These are phyloP conservation scores for Thalassiosira mediterranea DNA, from an alignment of 352 stramenopile genomes.

Conservation along the genomic window DNA sequence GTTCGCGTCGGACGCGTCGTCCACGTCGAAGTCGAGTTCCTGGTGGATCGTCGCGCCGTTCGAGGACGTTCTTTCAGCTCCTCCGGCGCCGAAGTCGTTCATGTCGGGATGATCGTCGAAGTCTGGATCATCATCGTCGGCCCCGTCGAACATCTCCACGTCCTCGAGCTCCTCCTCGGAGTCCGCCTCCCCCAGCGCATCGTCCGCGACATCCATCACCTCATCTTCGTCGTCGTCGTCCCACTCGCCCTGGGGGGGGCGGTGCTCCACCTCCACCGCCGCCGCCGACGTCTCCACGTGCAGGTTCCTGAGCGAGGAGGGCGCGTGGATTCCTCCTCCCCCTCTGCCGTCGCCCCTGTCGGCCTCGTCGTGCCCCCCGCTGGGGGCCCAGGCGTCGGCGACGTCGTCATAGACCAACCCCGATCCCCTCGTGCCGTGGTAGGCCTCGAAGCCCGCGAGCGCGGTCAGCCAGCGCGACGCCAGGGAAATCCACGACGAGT, in stretches of 20 bases:
- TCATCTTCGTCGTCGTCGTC: slow-evolving; percentile 55
- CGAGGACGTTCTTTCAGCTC: too few relatives aligned
- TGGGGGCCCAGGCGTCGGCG: slow-evolving; percentile 34
- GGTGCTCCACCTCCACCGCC: slow-evolving; percentile 50
- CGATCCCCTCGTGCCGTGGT: slow-evolving; percentile 67
- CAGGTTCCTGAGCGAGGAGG: slow-evolving; percentile 40
- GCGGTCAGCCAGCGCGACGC: slow-evolving; percentile 70
- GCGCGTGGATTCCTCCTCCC: neutral
- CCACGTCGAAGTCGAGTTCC: slow-evolving; percentile 41
- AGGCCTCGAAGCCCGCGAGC: slow-evolving; percentile 63
- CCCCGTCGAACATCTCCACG: slow-evolving; percentile 64
- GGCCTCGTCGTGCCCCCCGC: neutral
- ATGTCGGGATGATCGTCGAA: slow-evolving; percentile 20
- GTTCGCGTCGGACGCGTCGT: slow-evolving; percentile 58
- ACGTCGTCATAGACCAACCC: slow-evolving; percentile 50
- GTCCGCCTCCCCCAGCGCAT: slow-evolving; percentile 36
- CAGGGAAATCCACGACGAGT: slow-evolving; percentile 52
- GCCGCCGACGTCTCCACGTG: slow-evolving; percentile 53
- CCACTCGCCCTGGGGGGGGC: slow-evolving; percentile 15
- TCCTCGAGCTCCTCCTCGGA: slow-evolving; percentile 74
- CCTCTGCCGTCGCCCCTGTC: neutral
- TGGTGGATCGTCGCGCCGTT: slow-evolving; percentile 17
- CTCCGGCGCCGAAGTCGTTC: slow-evolving; percentile 11
- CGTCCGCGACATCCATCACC: slow-evolving; percentile 64
- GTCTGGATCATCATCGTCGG: slow-evolving; percentile 51